phyloP scores from a whole-genome alignment of 768 basidiomycete species.

The Pleurotus salmoneostramineus region DNA sequence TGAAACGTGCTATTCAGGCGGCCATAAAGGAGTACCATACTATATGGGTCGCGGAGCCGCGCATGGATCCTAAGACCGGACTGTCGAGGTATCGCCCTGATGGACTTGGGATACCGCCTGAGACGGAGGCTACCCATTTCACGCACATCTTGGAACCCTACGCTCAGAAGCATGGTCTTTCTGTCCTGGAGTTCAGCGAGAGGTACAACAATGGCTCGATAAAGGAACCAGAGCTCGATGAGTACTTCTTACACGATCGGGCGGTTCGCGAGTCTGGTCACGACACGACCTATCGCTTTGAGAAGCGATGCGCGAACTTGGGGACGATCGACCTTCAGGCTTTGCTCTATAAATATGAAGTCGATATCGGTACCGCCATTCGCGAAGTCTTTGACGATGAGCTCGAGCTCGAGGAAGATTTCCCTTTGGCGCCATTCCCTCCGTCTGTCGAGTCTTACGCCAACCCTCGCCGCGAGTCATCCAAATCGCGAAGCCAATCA shows the following conservation, averaged over 20 bases:
- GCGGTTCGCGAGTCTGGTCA: constrained; percentile 95
- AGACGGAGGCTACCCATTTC: constrained; percentile 98
- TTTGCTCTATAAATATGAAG: constrained; percentile 96
- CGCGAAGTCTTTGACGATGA: constrained; percentile 92
- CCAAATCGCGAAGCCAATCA: constrained; percentile 56
- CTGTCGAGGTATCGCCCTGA: constrained; percentile 93
- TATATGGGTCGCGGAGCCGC: constrained; percentile 93
- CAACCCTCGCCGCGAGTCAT: constrained; percentile 55
- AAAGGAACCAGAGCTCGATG: constrained; percentile 86
- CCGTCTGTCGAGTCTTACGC: constrained; percentile 70
- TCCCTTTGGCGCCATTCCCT: constrained; percentile 89
- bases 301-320: constrained; percentile 95
- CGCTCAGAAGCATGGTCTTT: constrained; percentile 87
- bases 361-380: constrained; percentile 98
- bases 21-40: constrained; percentile 99
- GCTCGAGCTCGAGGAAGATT: constrained; percentile 90
- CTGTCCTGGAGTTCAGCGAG: constrained; percentile 94
- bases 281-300: constrained; percentile 95
- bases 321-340: constrained; percentile 96
- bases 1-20: constrained; percentile 93
- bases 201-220: constrained; percentile 86
- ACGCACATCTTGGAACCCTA: constrained; percentile 96
- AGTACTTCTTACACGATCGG: constrained; percentile 97
- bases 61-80: constrained; percentile 92
- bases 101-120: constrained; percentile 94